A percentile compares a stretch with the other conserved stretches of the same genome.
These are phyloP conservation scores for Globisporangium spiculum DNA, from an alignment of 352 stramenopile species.

Conservation along the genomic window DNA sequence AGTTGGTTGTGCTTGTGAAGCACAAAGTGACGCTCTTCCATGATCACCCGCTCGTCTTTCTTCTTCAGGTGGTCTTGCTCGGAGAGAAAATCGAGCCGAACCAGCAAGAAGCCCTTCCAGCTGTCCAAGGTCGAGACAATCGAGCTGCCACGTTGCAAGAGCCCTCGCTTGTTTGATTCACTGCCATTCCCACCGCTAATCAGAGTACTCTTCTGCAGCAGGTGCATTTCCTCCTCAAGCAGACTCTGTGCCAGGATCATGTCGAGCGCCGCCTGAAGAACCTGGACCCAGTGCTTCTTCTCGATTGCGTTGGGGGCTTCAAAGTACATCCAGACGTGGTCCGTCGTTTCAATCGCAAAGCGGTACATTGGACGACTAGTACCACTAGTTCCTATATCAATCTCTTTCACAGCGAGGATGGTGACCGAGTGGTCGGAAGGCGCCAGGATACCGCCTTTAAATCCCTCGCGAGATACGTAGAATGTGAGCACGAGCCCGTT, in stretches of 20 bases:
- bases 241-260: slow-evolving; percentile 44
- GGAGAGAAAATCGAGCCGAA: slow-evolving; percentile 34
- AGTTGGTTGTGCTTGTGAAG: slow-evolving; percentile 53
- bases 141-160: slow-evolving; percentile 11
- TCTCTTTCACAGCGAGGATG: slow-evolving; percentile 18
- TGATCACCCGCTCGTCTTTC: slow-evolving; percentile 20
- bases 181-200: not conserved
- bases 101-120: slow-evolving; percentile 27
- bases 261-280: slow-evolving; percentile 51
- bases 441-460: slow-evolving; percentile 34
- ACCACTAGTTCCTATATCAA: slow-evolving; percentile 22
- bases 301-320: slow-evolving; percentile 32
- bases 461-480: slow-evolving; percentile 57
- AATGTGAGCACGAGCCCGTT: slow-evolving; percentile 45
- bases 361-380: slow-evolving; percentile 21
- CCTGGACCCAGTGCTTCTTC: slow-evolving; percentile 47
- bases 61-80: slow-evolving; percentile 23
- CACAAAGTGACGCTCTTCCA: slow-evolving; percentile 48
- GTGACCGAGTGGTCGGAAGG: slow-evolving; percentile 10
- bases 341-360: slow-evolving; percentile 54
- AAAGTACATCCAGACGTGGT: slow-evolving; percentile 50
- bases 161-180: not conserved
- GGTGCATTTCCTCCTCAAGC: slow-evolving; percentile 30
- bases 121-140: not conserved
- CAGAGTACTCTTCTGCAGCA: slow-evolving; percentile 6